Evolutionary conservation across 495 filamentous ascomycete genomes (phyloP), one percentile per base, ranked within the genome.

Genomic region (Trypethelium eluteriae): DNA sequence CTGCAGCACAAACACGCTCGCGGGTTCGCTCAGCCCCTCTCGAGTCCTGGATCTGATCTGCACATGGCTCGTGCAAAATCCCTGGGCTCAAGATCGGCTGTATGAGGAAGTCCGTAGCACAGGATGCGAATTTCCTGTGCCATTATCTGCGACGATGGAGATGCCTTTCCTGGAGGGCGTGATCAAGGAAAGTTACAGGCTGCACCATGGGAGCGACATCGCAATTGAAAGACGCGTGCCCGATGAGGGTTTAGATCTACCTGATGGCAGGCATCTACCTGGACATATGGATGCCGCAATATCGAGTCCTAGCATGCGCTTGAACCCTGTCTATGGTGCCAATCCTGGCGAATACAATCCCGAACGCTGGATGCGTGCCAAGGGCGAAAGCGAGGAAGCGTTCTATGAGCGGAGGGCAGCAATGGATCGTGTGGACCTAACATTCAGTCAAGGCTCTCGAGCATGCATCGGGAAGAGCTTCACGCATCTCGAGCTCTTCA

Each of bases 61-160:
- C 32, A 59, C 53, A 2, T 59, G 53, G 53, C 53, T 59, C 6
- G 53, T 59, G 14, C 53, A 59, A 36, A 59, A 59, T 36, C 53
- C 53, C 14, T 59, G 53, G 53, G 53, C 53, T 10, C 53, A 59
- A 59, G 53, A 59, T 59, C 53, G 53, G 32, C 32, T 59, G 53
- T 59, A 59, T 36, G 53, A 59, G 36, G 53, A 59, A 14, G 53
- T 59, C 2, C 53, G 53, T 14, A 59, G 53, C 32, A 59, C 53
- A 6, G 14, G 14, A 59, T 59, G 53, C 14, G 36, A 32, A 2
- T 59, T 59, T 36, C 53, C 53, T 3, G 53, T 59, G 1, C 53
- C 53, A 0, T 18, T 59, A 59, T 35, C 25, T 59, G 53, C 53
- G 6, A 59, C 53, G 9, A 59, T 59, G 53, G 53, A 59, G 25